Evolutionary conservation across 2,329 filamentous ascomycete species (phyloP).

Genomic region (Chaetothyriales sp.): DNA sequence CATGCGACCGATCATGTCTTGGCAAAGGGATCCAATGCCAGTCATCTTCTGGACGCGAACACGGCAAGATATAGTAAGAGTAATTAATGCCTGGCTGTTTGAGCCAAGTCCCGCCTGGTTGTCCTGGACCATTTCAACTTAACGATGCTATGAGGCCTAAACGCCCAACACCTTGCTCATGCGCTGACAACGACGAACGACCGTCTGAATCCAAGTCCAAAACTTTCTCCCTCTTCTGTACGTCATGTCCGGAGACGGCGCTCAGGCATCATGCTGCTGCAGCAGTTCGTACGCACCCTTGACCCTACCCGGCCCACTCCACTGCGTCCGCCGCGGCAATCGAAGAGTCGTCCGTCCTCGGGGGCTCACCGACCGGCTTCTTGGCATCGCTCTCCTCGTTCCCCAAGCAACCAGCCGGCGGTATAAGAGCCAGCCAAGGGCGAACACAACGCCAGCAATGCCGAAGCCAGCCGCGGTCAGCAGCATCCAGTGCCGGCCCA

Average conservation of each 20-base stretch:
- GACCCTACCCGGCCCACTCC: constrained; percentile 5
- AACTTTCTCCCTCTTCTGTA: too few species aligned
- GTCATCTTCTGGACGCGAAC: neutral
- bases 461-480: constrained; percentile 40
- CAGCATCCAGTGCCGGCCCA: constrained; percentile 44
- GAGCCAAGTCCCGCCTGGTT: neutral
- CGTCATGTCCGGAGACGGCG: too few species aligned
- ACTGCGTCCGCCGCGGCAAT: constrained; percentile 10
- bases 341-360: constrained; percentile 4
- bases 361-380: constrained; percentile 6
- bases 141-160: neutral
- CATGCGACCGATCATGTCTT: too few species aligned
- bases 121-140: neutral
- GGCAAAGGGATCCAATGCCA: too few species aligned
- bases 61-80: neutral
- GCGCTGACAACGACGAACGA: neutral
- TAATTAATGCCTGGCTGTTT: neutral
- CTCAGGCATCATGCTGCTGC: constrained; percentile 15
- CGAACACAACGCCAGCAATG: constrained; percentile 33
- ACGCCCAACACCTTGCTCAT: neutral
- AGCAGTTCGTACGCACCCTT: constrained; percentile 9
- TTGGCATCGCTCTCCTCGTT: constrained; percentile 3
- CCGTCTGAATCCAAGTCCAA: neutral
- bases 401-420: constrained; percentile 30
- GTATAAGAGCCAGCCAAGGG: constrained; percentile 39